A percentile compares a stretch with the other conserved stretches of the same genome.
phyloP scores from a whole-genome alignment of 768 basidiomycete species.

The Ephemerocybe angulata region DNA sequence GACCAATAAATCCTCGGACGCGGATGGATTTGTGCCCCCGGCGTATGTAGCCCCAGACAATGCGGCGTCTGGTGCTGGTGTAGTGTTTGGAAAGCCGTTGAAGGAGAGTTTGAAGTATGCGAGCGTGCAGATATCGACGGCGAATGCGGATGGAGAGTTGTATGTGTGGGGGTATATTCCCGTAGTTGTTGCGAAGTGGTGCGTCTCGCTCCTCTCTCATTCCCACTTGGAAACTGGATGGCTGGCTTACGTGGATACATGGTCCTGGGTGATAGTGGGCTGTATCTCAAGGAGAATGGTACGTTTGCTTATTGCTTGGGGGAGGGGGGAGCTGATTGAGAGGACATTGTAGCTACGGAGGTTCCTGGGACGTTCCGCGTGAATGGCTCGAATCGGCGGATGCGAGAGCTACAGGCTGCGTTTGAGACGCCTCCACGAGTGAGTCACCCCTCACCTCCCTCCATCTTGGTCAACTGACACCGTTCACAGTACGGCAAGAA shows the following conservation, averaged over 20 bases:
- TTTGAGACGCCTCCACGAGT: conserved; percentile 91
- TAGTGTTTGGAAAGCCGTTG: conserved; percentile 84
- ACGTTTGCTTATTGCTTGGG: conserved; percentile 10
- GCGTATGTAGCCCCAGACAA: conserved; percentile 26
- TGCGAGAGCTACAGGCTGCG: conserved; percentile 88
- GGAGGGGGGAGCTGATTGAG: conserved; percentile 2
- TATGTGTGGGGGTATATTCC: conserved; percentile 95
- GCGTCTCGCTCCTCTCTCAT: conserved; percentile 23
- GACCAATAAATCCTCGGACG: conserved; percentile 13
- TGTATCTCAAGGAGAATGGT: conserved; percentile 95
- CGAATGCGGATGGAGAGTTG: conserved; percentile 74
- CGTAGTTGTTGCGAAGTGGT: conserved; percentile 98
- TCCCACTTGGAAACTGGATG: neutral
- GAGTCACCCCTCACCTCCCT: conserved; percentile 17
- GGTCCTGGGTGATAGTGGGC: conserved; percentile 50
- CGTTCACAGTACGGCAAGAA: conserved; percentile 80
- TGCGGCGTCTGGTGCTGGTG: conserved; percentile 28
- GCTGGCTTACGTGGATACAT: conserved; percentile 1
- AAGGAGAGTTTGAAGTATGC: conserved; percentile 82
- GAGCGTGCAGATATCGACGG: conserved; percentile 90
- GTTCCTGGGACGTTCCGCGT: conserved; percentile 93
- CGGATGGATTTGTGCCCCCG: conserved; percentile 5
- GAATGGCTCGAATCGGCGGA: conserved; percentile 91
- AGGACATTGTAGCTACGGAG: conserved; percentile 63
- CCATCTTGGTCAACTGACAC: neutral